Percentiles rank a stretch among this genome's conserved stretches.
phyloP scores from a whole-genome alignment of 805 yeast species.

The Wickerhamiella allomyrinae region DNA sequence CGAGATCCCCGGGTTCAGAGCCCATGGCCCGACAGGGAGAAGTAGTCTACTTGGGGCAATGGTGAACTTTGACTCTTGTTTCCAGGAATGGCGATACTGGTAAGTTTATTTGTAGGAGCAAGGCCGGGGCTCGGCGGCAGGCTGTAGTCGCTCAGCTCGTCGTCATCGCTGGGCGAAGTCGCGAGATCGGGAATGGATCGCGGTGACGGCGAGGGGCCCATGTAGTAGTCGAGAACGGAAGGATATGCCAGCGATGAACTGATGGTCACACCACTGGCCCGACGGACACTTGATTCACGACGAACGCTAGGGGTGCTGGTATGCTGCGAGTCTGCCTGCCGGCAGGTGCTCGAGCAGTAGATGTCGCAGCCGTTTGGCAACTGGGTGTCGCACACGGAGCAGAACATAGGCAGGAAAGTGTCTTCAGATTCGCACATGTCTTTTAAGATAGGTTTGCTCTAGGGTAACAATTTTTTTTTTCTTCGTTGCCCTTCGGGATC shows the following conservation, averaged over 20 bases:
- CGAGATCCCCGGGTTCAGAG: no score
- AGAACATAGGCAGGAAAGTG: conserved; percentile 20
- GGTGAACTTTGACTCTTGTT: neutral
- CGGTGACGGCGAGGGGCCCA: neutral
- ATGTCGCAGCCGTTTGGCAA: conserved; percentile 16
- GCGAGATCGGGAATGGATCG: conserved; percentile 1
- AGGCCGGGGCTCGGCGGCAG: conserved; percentile 4
- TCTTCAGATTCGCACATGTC: conserved; percentile 2
- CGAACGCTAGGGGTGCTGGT: neutral
- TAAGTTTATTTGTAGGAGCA: neutral
- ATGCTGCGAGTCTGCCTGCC: conserved; percentile 14
- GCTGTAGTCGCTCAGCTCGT: conserved; percentile 5
- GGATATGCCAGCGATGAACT: conserved; percentile 3
- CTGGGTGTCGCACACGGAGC: conserved; percentile 26
- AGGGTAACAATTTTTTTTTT: no score
- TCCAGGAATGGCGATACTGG: neutral
- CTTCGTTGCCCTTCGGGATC: no score
- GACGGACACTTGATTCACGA: neutral
- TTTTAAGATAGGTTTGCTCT: neutral
- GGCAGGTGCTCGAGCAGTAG: conserved; percentile 25
- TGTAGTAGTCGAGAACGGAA: conserved; percentile 9
- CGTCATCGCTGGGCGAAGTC: conserved; percentile 2
- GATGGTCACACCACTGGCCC: conserved; percentile 1
- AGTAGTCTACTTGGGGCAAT: neutral
- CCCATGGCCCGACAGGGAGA: neutral